Conservation (phyloP, 352 stramenopile genomes). For the Thalassiosira tumida region DNA sequence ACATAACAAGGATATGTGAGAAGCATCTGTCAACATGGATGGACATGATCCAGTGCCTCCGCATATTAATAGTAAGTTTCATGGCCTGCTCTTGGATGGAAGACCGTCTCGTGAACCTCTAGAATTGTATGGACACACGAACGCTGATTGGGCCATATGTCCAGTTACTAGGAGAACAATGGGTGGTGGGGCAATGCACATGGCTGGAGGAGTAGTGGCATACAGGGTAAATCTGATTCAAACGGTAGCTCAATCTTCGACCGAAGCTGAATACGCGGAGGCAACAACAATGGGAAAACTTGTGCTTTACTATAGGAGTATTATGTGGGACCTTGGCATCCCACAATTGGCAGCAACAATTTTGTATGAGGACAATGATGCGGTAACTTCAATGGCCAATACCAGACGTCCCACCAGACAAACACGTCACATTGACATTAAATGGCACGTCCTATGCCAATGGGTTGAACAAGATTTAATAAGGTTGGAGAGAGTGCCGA, state of each 20-base stretch:
- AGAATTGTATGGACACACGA: neutral
- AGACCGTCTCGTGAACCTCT: constrained; percentile 3
- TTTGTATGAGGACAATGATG: constrained; percentile 70
- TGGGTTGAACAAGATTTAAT: constrained; percentile 44
- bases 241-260: constrained; percentile 20
- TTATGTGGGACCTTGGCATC: constrained; percentile 54
- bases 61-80: too few relatives aligned
- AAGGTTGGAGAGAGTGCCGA: neutral
- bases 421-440: constrained; percentile 40
- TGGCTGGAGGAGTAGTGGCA: constrained; percentile 20
- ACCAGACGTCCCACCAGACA: constrained; percentile 58
- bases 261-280: constrained; percentile 46
- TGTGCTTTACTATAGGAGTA: constrained; percentile 23
- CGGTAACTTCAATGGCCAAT: constrained; percentile 58
- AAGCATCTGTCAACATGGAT: constrained; percentile 43
- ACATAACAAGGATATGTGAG: constrained; percentile 63
- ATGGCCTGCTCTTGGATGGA: too few relatives aligned
- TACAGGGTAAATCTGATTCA: constrained; percentile 33
- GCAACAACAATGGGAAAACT: constrained; percentile 19
- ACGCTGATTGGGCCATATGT: constrained; percentile 25
- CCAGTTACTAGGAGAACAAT: constrained; percentile 8
- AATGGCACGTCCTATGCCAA: constrained; percentile 17
- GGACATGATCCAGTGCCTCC: too few relatives aligned
- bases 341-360: constrained; percentile 20
- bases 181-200: neutral